Evolutionary conservation across 768 basidiomycete species (phyloP), one percentile per base, ranked within the genome.

Genomic region (Tricholoma furcatifolium): DNA sequence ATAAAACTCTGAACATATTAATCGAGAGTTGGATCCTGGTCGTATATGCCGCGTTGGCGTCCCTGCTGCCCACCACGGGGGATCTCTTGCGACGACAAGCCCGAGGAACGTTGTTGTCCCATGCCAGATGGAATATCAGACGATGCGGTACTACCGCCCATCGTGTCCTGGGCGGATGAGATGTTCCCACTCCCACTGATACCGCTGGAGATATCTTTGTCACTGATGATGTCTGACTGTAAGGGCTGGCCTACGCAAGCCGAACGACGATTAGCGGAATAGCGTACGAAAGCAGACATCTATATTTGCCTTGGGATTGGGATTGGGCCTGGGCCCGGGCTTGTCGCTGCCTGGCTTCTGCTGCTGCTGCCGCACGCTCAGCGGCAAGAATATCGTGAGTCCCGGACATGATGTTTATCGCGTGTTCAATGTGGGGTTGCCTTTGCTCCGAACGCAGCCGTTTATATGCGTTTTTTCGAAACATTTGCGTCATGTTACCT

Each of bases 351-450:
- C 39, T 20, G 30, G 31, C 10, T 23, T 15, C 20, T 23, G 23
- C 35, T 31, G 43, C 53, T 38, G 41, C 47, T 1, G 43, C 38
- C 4, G 44, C 51, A 4, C 43, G 53, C 36, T 49, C 47, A 18
- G 53, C 53, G 14, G 23, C 47, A 17, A 54, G 41, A 9, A 54
- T 44, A 43, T 54, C 53, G 36, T 49, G 47, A 32, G 47, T 49
- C 12, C 47, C 47, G 12, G 53, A 54, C 53, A 54, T 54, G 32
- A 6, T 46, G 24, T 21, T 43, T 20, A 21, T 21, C 27, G 9
- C 12, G 30, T 35, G 27, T 23, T 35, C 18, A 27, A 5, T 34
- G 23, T 23, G 20, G 42, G 15, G 32, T 38, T 10, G 4, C 24
- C 6, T 12, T 18, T 31, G n/a, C 27, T 23, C 21, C 24, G 42